Percentiles rank a stretch among this genome's conserved stretches.
phyloP scores from a whole-genome alignment of 2,329 filamentous ascomycete species.

The Aspergillus glaucus region DNA sequence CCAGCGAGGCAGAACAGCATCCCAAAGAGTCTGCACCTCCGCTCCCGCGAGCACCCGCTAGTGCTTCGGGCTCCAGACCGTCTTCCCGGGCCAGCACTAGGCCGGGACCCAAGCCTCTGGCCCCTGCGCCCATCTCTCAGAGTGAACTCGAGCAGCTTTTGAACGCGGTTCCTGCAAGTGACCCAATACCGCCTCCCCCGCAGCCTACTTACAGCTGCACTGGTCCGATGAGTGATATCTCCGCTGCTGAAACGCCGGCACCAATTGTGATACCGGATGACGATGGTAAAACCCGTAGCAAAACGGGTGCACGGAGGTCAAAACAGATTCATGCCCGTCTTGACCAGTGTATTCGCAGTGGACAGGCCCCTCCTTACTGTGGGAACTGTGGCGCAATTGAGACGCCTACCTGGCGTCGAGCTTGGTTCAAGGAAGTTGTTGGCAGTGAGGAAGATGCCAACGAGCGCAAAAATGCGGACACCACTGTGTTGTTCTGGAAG shows the following conservation, averaged over 20 bases:
- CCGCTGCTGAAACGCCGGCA: slow-evolving; percentile 34
- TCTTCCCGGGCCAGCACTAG: slow-evolving; percentile 32
- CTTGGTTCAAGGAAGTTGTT: slow-evolving; percentile 70
- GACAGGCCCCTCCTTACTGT: slow-evolving; percentile 82
- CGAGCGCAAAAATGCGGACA: slow-evolving; percentile 61
- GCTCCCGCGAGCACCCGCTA: slow-evolving; percentile 22
- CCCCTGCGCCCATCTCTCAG: slow-evolving; percentile 32
- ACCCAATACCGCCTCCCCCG: slow-evolving; percentile 34
- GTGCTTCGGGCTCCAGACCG: slow-evolving; percentile 28
- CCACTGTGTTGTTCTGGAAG: slow-evolving; percentile 68
- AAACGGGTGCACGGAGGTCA: slow-evolving; percentile 56
- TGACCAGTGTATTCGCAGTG: slow-evolving; percentile 60
- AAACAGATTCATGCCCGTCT: slow-evolving; percentile 56
- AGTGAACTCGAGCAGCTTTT: slow-evolving; percentile 28
- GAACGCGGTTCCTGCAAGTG: slow-evolving; percentile 43
- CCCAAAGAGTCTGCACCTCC: slow-evolving; percentile 15
- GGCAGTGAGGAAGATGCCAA: slow-evolving; percentile 66
- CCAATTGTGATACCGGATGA: slow-evolving; percentile 17
- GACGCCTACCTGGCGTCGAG: slow-evolving; percentile 92
- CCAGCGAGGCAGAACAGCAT: slow-evolving; percentile 16
- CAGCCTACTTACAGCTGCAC: slow-evolving; percentile 41
- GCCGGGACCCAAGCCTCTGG: slow-evolving; percentile 30
- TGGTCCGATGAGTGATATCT: slow-evolving; percentile 39
- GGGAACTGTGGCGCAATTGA: slow-evolving; percentile 91
- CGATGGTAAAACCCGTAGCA: slow-evolving; percentile 39